Percentiles rank a stretch among this genome's conserved stretches.
phyloP scores from a whole-genome alignment of 1,139 yeast species.

The Blastobotrys petasosporus region DNA sequence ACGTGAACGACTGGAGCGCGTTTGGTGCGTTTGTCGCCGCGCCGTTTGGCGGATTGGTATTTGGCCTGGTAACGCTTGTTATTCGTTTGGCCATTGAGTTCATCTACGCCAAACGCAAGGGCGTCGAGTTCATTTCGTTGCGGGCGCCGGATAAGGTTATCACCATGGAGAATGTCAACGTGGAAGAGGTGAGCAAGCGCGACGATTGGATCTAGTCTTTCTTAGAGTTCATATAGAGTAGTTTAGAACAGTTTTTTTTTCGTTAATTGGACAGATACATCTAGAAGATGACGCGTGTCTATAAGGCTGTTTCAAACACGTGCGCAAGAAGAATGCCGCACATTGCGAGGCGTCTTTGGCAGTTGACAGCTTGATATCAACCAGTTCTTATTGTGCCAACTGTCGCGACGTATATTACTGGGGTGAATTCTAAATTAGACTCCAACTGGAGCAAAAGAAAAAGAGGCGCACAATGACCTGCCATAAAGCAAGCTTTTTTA shows the following conservation, averaged over 20 bases:
- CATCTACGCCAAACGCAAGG: constrained; percentile 37
- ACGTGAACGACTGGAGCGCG: constrained; percentile 84
- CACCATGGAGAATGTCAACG: neutral
- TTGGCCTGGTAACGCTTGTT: constrained; percentile 49
- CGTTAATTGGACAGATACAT: neutral
- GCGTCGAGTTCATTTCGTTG: constrained; percentile 51
- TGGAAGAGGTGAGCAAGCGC: neutral
- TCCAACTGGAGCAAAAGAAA: too few species aligned
- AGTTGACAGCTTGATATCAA: too few species aligned
- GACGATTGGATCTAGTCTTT: neutral
- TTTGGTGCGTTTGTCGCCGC: constrained; percentile 93
- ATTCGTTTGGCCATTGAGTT: constrained; percentile 39
- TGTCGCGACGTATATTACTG: too few species aligned
- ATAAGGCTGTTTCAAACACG: too few species aligned
- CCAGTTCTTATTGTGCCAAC: too few species aligned
- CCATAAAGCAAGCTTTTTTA: too few species aligned
- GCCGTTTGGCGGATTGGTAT: constrained; percentile 69
- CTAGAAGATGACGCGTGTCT: too few species aligned
- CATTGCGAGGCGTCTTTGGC: too few species aligned
- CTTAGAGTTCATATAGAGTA: neutral
- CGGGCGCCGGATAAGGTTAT: constrained; percentile 38
- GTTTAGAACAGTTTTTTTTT: neutral
- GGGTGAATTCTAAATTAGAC: too few species aligned
- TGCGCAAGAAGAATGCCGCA: too few species aligned
- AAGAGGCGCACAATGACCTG: too few species aligned